Evolutionary conservation across 805 yeast genomes (phyloP).

Genomic region (Lachancea lanzarotensis): DNA sequence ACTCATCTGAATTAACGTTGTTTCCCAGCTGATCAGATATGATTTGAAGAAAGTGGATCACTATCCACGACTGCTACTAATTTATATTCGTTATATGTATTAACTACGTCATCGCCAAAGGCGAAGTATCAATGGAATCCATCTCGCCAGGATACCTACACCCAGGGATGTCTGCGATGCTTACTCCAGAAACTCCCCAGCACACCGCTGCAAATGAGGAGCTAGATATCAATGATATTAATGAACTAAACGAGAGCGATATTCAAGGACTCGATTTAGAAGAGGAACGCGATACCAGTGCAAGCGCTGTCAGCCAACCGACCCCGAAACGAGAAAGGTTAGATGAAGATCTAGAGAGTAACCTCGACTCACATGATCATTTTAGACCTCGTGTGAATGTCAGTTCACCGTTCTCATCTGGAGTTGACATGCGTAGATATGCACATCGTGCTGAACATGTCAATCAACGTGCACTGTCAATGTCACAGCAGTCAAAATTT

Average conservation of each 20-base stretch:
- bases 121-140: too few relatives aligned
- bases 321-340: background rate
- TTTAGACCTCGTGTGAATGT: conserved; percentile 27
- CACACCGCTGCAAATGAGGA: conserved; percentile 28
- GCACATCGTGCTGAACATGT: background rate
- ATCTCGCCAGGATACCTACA: background rate
- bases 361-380: conserved; percentile 26
- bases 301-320: background rate
- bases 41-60: too few relatives aligned
- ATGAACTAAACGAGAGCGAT: conserved; percentile 25
- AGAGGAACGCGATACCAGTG: background rate
- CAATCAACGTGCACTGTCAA: conserved; percentile 31
- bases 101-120: too few relatives aligned
- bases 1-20: too few relatives aligned
- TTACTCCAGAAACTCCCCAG: conserved; percentile 26
- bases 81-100: too few relatives aligned
- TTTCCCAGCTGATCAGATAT: too few relatives aligned
- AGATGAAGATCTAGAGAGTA: conserved; percentile 9
- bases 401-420: conserved; percentile 28
- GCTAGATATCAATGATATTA: conserved; percentile 18
- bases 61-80: too few relatives aligned
- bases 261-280: conserved; percentile 25
- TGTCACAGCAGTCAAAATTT: conserved; percentile 51
- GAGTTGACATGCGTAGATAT: conserved; percentile 8
- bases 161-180: background rate